Evolutionary conservation across 169 alveolate genomes (phyloP).

Genomic region (Plasmodium coatneyi): DNA sequence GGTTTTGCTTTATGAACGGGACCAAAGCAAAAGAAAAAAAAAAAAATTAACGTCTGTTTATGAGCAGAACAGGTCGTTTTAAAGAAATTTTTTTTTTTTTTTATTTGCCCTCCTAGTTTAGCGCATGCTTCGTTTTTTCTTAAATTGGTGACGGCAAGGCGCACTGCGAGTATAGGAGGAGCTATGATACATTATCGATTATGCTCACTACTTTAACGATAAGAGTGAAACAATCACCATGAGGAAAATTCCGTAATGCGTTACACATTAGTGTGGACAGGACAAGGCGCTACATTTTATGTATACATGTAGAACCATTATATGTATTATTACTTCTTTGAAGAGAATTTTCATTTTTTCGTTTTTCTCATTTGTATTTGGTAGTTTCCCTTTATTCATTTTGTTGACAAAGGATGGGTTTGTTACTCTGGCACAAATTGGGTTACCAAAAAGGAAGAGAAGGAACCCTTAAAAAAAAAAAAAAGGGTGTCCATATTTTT

Average conservation of each 20-base stretch:
- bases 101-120: not conserved
- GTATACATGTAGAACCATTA: not conserved
- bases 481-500: not conserved
- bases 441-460: not conserved
- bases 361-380: not conserved
- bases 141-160: not conserved
- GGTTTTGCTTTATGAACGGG: not conserved
- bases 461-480: not conserved
- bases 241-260: not conserved
- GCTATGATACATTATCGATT: not conserved
- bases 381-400: conserved; percentile 21
- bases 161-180: not conserved
- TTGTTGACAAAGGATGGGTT: not conserved
- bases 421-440: not conserved
- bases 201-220: not conserved
- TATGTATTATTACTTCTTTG: conserved; percentile 27
- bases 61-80: not conserved
- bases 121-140: not conserved
- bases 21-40: not conserved
- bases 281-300: not conserved
- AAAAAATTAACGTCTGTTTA: not conserved
- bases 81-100: not conserved
- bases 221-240: not conserved
- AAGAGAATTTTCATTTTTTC: conserved; percentile 17
- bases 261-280: not conserved